Conservation (phyloP, 768 basidiomycete species). For the Naganishia onofrii region DNA sequence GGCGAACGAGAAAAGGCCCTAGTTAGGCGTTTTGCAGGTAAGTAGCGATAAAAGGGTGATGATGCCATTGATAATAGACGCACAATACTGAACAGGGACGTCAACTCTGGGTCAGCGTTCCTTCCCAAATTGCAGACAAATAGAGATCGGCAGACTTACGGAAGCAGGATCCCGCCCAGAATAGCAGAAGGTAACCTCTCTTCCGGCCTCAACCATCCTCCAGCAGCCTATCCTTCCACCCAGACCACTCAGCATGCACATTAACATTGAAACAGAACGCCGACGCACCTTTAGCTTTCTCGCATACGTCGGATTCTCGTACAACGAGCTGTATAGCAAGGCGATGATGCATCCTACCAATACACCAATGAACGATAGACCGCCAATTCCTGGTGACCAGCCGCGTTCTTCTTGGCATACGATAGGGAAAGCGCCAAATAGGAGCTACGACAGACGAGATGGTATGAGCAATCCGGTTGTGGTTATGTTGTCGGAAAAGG, state of each 20-base stretch:
- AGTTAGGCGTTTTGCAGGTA: background rate
- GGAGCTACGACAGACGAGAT: background rate
- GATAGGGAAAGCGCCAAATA: slow-evolving; percentile 41
- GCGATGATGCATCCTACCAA: slow-evolving; percentile 16
- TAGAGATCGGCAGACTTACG: slow-evolving; percentile 41
- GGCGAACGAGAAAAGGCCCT: slow-evolving; percentile 68
- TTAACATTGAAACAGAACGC: background rate
- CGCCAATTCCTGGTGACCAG: slow-evolving; percentile 26
- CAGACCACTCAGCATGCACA: background rate
- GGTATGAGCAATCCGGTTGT: too few relatives aligned
- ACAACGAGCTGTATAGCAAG: slow-evolving; percentile 8
- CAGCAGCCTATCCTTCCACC: slow-evolving; percentile 12
- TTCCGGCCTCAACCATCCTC: slow-evolving; percentile 38
- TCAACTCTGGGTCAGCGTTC: too few relatives aligned
- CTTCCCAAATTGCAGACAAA: too few relatives aligned
- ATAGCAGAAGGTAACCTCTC: slow-evolving; percentile 37
- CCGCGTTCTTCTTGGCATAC: slow-evolving; percentile 37
- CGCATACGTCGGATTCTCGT: slow-evolving; percentile 24
- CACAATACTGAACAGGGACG: background rate
- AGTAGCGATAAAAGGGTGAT: background rate
- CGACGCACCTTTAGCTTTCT: slow-evolving; percentile 24
- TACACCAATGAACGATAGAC: slow-evolving; percentile 23
- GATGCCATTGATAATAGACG: background rate
- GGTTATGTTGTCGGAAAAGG: too few relatives aligned
- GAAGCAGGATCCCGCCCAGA: slow-evolving; percentile 55